phyloP scores from a whole-genome alignment of 129 eudicot species.

The Chrysanthemum seticuspe region DNA sequence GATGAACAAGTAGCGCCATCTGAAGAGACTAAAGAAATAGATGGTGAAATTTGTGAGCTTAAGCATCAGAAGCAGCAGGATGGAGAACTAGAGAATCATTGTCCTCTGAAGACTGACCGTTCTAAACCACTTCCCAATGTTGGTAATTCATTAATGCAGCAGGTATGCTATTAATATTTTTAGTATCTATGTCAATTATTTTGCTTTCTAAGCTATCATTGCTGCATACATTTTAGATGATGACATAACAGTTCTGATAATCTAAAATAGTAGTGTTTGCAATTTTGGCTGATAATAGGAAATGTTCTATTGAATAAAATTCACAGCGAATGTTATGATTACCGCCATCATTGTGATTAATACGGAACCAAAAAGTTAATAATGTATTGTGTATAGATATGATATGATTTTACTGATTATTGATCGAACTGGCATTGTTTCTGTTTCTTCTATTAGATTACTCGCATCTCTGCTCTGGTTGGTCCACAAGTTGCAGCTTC shows the following conservation, averaged over 20 bases:
- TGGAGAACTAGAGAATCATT: conserved; percentile 39
- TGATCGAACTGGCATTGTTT: neutral
- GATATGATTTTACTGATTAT: neutral
- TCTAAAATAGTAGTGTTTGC: too few species aligned
- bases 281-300: too few species aligned
- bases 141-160: conserved; percentile 43
- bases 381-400: neutral
- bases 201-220: too few species aligned
- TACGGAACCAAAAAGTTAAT: conserved; percentile 2
- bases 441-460: conserved; percentile 42
- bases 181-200: too few species aligned
- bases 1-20: conserved; percentile 29
- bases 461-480: conserved; percentile 69
- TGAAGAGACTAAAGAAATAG: conserved; percentile 38
- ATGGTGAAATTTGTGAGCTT: conserved; percentile 37
- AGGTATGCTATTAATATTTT: conserved; percentile 27
- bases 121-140: conserved; percentile 39
- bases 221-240: too few species aligned
- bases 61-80: conserved; percentile 43
- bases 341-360: neutral
- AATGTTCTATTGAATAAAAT: too few species aligned
- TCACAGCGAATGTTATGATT: too few species aligned
- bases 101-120: conserved; percentile 46
- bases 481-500: conserved; percentile 75
- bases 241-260: too few species aligned